Evolutionary conservation across 495 filamentous ascomycete genomes (phyloP), one percentile per base, ranked within the genome.

Genomic region (Echria macrotheca): DNA sequence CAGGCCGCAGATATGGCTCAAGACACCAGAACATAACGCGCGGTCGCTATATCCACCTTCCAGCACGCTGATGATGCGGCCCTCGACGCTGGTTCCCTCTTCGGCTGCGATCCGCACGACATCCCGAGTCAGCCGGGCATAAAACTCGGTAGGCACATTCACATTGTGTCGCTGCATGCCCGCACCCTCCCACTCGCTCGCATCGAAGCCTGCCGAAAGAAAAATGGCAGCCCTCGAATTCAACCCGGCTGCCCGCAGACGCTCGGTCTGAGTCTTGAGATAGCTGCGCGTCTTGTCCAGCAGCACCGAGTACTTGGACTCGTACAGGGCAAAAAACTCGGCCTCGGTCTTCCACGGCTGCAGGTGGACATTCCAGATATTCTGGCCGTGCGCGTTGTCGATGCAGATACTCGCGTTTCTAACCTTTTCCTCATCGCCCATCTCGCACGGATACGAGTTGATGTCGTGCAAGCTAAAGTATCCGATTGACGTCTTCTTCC

Each of bases 381-480:
- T 89, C 63, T 97, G 93, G 7, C 85, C 83, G 61, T 96, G 91
- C 1, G 91, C 87, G 49, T 87, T 87, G 42, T 96, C 91, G 44
- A 98, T 79, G 58, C 94, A 96, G 15, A 96, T 62, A 63, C 88
- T 95, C 0, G 93, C 93, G 55, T 88, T 91, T 60, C 82, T 85
- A 41, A 97, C 80, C 62, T 96, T 96, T 6, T 91, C 87, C 31
- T 82, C 78, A 35, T 95, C 90, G 24, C 91, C 94, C 54, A 70
- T 74, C 60, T 97, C 93, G 63, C 93, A 98, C 1, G 93, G 93
- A 59, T 88, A 98, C 6, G 89, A 95, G 67, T 97, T 96, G 68
- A 98, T 96, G 63, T 98, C 93, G 63, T 98, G 93, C 33, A 97
- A 58, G 58, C 89, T 95, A 64, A 93, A 96, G 59, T 98, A 98